Conservation (phyloP, 2,329 filamentous ascomycete genomes). For the Pestalotiopsis sp. region DNA sequence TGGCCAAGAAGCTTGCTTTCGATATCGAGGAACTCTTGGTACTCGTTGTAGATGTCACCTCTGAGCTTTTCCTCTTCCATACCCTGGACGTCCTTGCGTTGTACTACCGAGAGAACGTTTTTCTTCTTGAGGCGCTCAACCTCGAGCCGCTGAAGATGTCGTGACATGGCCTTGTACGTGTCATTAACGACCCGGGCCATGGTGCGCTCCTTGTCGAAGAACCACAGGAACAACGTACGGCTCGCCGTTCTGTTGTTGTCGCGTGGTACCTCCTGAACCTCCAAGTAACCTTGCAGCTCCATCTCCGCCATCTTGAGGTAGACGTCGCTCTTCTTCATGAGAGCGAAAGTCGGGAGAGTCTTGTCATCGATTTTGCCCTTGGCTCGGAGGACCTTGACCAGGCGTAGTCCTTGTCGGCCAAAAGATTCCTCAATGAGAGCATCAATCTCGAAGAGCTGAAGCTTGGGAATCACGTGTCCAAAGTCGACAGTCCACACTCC, state of each 20-base stretch:
- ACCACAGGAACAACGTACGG: constrained; percentile 89
- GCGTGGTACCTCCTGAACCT: constrained; percentile 91
- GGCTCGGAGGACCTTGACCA: constrained; percentile 82
- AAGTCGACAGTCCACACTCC: constrained; percentile 88
- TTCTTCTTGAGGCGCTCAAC: constrained; percentile 74
- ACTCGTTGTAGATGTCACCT: constrained; percentile 69
- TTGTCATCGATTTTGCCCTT: constrained; percentile 97
- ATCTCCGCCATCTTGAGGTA: constrained; percentile 83
- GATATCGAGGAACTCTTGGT: constrained; percentile 61
- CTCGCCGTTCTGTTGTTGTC: constrained; percentile 81
- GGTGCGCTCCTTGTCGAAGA: constrained; percentile 78
- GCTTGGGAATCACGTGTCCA: constrained; percentile 66
- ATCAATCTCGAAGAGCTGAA: constrained; percentile 81
- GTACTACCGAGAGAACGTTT: constrained; percentile 77
- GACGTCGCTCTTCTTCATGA: constrained; percentile 85
- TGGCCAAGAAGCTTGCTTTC: constrained; percentile 78
- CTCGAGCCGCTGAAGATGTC: constrained; percentile 78
- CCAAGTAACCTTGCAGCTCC: constrained; percentile 83
- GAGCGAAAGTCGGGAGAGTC: constrained; percentile 75
- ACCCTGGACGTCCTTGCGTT: constrained; percentile 83
- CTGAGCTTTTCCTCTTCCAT: constrained; percentile 81
- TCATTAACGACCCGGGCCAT: constrained; percentile 74
- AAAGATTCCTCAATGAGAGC: constrained; percentile 78
- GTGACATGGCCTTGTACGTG: constrained; percentile 87
- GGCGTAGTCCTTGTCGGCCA: constrained; percentile 74